These are phyloP conservation scores for Passiflora organensis DNA, from an alignment of 345 rosid species.

Conservation along the genomic window DNA sequence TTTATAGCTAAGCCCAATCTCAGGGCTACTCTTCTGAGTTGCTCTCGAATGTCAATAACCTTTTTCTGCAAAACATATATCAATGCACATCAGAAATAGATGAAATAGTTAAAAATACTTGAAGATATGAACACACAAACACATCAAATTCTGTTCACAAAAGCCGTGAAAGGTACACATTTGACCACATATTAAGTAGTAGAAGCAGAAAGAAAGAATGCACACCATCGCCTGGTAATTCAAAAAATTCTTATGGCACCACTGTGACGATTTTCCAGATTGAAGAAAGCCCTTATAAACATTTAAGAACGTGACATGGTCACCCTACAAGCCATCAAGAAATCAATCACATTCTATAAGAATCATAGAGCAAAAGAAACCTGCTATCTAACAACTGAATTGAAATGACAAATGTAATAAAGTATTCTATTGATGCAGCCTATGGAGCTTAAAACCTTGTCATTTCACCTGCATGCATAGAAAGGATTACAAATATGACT, in stretches of 20 bases:
- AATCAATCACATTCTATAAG: not conserved
- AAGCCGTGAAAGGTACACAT: not conserved
- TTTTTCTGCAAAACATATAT: constrained; percentile 49
- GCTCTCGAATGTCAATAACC: constrained; percentile 71
- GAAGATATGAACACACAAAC: constrained; percentile 1
- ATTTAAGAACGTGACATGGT: constrained; percentile 83
- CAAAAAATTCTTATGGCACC: constrained; percentile 79
- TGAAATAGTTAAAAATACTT: constrained; percentile 1
- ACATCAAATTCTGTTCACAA: not conserved
- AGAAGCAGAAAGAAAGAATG: constrained; percentile 10
- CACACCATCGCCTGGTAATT: constrained; percentile 86
- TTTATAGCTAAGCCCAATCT: constrained; percentile 72
- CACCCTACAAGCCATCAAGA: constrained; percentile 57
- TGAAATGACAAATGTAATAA: no score
- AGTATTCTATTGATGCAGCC: no score
- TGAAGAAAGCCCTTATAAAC: constrained; percentile 87
- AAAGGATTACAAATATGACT: no score
- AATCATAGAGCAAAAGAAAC: no score
- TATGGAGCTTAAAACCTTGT: no score
- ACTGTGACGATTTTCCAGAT: constrained; percentile 71
- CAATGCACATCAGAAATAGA: not conserved
- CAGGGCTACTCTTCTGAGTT: constrained; percentile 64
- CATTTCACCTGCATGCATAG: no score
- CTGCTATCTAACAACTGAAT: no score
- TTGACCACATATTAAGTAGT: constrained; percentile 2